Base-by-base conservation (phyloP, 768 basidiomycete genomes). In the Auriscalpium vulgare region DNA sequence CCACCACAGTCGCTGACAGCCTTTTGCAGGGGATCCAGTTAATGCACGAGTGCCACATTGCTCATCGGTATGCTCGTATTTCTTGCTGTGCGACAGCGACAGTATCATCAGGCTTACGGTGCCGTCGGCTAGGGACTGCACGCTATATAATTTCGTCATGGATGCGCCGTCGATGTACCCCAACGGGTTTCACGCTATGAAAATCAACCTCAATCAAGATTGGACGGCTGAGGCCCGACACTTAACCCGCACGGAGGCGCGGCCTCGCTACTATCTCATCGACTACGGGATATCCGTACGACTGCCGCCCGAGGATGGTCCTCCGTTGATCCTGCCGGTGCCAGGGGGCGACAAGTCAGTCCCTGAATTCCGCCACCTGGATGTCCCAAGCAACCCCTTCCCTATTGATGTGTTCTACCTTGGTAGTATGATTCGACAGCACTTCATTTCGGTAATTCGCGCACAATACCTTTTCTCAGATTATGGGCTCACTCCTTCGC, bases 301-400 rank as follows among this genome's bases (percentile, higher is more conserved):
- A 23, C 57, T 54, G 23, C 37, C 56, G 10, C 54, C 51, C 2
- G 51, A 23, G 1, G 50, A 63, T n/a, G 44, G 36, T 0, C 56
- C 56, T 7, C 56, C 59, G 4, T 50, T 48, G 3, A 56, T 54
- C 3, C 11, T n/a, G 4, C 59, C 59, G 6, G 43, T 57, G 4
- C 58, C 23, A 10, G 55, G 58, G 3, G 58, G 55, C 8, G 58
- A 59, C 52, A 59, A 56, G 35, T 54, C 56, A 4, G 56, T 53
- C 3, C 59, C 59, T 4, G 59, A 60, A 34, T 52, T 57, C 37
- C 56, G 44, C 29, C 29, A 29, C 29, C 29, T 29, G n/a, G 38
- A 54, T 50, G 1, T 54, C 14, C 29, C 14, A 10, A 16, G 56
- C 23, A 37, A 60, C n/a, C 59, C 59, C 1, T 60, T 60, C n/a